phyloP scores from a whole-genome alignment of 139 green algal genomes.

The Edaphochlamys debaryana region DNA sequence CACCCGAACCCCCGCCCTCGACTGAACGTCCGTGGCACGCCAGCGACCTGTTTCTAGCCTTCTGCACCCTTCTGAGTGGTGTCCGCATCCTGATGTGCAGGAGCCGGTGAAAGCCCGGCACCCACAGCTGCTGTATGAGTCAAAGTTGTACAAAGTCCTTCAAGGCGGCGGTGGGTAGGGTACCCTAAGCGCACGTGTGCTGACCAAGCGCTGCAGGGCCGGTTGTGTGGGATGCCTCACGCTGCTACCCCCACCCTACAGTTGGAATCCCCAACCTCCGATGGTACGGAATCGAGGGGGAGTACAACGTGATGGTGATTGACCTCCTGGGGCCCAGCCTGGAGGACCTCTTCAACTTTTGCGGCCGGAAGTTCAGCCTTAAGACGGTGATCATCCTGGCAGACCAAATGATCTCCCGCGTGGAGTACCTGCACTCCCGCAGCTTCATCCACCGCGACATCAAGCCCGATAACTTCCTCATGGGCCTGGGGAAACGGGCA shows the following conservation, averaged over 20 bases:
- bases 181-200: too few species aligned
- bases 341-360: slow-evolving; percentile 99
- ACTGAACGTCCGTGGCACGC: too few species aligned
- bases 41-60: too few species aligned
- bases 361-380: slow-evolving; percentile 94
- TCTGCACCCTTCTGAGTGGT: too few species aligned
- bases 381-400: slow-evolving; percentile 99
- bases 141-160: slow-evolving; percentile 95
- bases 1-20: too few species aligned
- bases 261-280: slow-evolving; percentile 97
- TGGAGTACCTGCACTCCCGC: slow-evolving; percentile 98
- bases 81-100: too few species aligned
- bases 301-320: slow-evolving; percentile 99
- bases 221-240: too few species aligned
- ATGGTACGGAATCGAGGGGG: slow-evolving; percentile 98
- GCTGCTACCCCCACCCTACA: too few species aligned
- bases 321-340: slow-evolving; percentile 96
- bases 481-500: slow-evolving; percentile 95
- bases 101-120: slow-evolving; percentile 90
- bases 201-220: too few species aligned
- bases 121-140: slow-evolving; percentile 95
- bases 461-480: slow-evolving; percentile 99
- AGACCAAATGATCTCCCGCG: slow-evolving; percentile 95
- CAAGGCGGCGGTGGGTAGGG: slow-evolving; percentile 85
- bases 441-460: slow-evolving; percentile 98